Conservation (phyloP, 768 basidiomycete species). For the Boletus subparvulus region DNA sequence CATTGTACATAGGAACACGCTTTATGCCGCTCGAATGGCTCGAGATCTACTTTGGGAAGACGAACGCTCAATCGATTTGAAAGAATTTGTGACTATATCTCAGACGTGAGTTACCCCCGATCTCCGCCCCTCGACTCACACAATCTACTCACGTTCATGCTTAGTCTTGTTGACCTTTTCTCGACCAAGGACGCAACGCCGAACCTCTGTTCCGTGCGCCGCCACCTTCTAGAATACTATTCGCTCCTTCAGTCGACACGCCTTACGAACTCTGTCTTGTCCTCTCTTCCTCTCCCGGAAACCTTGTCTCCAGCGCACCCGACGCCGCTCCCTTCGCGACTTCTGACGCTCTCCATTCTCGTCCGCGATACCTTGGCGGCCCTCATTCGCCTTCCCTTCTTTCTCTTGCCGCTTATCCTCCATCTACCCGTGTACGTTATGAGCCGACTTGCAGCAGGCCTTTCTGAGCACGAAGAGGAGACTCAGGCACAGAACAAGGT, state of each 20-base stretch:
- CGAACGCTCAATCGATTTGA: constrained; percentile 71
- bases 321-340: constrained; percentile 75
- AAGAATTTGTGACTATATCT: constrained; percentile 79
- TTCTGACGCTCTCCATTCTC: constrained; percentile 76
- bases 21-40: constrained; percentile 90
- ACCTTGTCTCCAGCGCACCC: constrained; percentile 76
- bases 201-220: constrained; percentile 60
- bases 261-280: constrained; percentile 83
- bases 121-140: constrained; percentile 15
- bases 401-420: constrained; percentile 79
- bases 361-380: constrained; percentile 73
- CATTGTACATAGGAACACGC: constrained; percentile 67
- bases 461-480: constrained; percentile 87
- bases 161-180: constrained; percentile 86
- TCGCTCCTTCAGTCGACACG: constrained; percentile 79
- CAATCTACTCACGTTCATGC: constrained; percentile 26
- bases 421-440: constrained; percentile 86
- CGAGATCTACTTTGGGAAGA: constrained; percentile 90
- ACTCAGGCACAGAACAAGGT: constrained; percentile 97
- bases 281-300: constrained; percentile 79
- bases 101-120: constrained; percentile 72
- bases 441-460: constrained; percentile 67
- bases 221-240: constrained; percentile 81
- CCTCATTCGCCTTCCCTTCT: constrained; percentile 81
- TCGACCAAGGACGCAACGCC: constrained; percentile 61